Base-by-base conservation (phyloP, 352 stramenopile species). In the Globisporangium takayamanum region DNA sequence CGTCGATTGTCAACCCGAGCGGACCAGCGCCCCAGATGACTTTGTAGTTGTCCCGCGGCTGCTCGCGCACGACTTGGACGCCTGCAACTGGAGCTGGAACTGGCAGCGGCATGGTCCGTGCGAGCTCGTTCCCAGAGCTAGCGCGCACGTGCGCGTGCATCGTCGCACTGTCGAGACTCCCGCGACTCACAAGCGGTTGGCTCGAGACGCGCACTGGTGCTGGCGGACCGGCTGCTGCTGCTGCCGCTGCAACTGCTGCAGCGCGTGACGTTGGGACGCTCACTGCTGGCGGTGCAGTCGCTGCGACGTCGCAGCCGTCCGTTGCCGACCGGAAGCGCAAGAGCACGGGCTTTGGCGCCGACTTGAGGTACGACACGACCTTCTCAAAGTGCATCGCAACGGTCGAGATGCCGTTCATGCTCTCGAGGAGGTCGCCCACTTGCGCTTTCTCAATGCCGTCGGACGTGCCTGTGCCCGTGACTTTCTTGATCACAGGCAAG, bases 401-500 rank as follows among this genome's bases (percentile, higher is more conserved):
- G 0, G 80, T 84, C 52, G 73, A 69, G 26, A 87, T 84, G 22
- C 81, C 80, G 60, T 92, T 92, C 77, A 95, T 92, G 37, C 68
- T 88, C 61, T 89, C 80, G 41, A 95, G 68, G 30, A 85, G 86
- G 33, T 95, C 85, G 28, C 85, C 85, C 41, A 93, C 71, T 41
- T 93, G 83, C 3, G 85, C 85, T 53, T 84, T 84, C 57, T 95
- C 83, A 25, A 95, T 91, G 37, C 85, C 85, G 25, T 73, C 62
- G 2, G 76, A 89, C 20, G 80, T 89, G 48, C 85, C 85, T 0
- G 85, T 95, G 30, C 85, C 85, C 15, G 85, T 95, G 30, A 95
- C 81, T 56, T 92, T 92, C 63, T 93, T 95, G 48, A 95, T 95
- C 52, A 95, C 84, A 0, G 85, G 85, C 30, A 92, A 68, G 39